Base-by-base conservation (phyloP, 345 rosid species). In the Gossypium herbaceum region DNA sequence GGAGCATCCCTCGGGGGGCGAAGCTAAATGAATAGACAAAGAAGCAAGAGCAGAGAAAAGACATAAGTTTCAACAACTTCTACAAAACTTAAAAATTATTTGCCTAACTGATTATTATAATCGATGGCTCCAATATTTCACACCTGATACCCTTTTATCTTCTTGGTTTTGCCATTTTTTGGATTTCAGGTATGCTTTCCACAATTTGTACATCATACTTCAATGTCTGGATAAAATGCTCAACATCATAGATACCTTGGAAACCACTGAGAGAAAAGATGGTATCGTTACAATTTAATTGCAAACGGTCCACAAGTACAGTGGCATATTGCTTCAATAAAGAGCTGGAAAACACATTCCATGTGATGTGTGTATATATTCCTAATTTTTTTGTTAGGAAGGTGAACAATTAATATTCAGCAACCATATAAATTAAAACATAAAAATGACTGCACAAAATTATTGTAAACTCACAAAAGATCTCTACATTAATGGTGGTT, bases 1-100 rank as follows among this genome's bases (percentile, higher is more conserved):
- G 94, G 85, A 85, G 99, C 98, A 89, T 96, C 98, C 82, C 99
- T 84, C 73, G 92, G 91, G 55, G 98, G 97, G 17, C 92, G 92
- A 43, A 96, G 73, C 98, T 96, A 87, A 65, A 66, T 60, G 29
- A 77, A 41, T 34, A 55, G 16, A 65, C 47, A 60, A 68, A 51
- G 29, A 27, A 6, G 55, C 68, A 75, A 62, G 22, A 68, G 63
- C 60, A 7, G 59, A 7, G 59, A 22, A 45, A 56, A 57, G 2
- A 16, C 6, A 29, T 3, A 63, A 27, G 34, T 27, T 59, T 60
- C 20, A 73, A 58, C 20, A 68, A 62, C 7, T 73, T 74, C 43
- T 44, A 20, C 9, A 57, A 12, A 62, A 34, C 10, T 29, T n/a
- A 47, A 68, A 47, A 15, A 60, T 48, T 39, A n/a, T 44, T 19